Evolutionary conservation across 768 basidiomycete genomes (phyloP).

Genomic region (Podaxis sp.): DNA sequence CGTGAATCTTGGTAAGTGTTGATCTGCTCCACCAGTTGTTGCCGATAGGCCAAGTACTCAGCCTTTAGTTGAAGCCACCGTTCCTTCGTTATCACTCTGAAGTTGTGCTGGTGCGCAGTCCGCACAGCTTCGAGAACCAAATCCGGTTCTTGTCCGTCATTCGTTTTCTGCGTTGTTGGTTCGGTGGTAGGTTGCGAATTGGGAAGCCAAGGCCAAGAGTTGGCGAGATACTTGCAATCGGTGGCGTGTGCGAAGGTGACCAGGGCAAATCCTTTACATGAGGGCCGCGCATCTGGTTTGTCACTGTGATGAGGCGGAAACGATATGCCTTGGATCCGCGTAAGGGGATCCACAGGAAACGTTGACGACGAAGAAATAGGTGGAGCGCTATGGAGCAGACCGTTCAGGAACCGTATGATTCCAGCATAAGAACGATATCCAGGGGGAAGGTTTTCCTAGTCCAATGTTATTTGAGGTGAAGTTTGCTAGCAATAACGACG

Average conservation of each 20-base stretch:
- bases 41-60: constrained; percentile 68
- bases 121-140: constrained; percentile 1
- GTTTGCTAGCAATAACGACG: background rate
- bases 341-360: background rate
- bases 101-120: constrained; percentile 57
- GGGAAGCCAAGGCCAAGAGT: constrained; percentile 59
- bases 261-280: constrained; percentile 76
- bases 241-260: constrained; percentile 46
- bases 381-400: constrained; percentile 28
- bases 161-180: background rate
- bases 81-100: constrained; percentile 53
- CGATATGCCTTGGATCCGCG: constrained; percentile 48
- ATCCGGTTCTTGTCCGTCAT: background rate
- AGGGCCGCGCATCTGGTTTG: constrained; percentile 48
- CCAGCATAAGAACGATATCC: constrained; percentile 49
- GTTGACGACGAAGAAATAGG: background rate
- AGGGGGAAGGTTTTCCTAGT: constrained; percentile 69
- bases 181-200: constrained; percentile 16
- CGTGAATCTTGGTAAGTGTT: constrained; percentile 30
- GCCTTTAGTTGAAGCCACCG: constrained; percentile 64
- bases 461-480: background rate
- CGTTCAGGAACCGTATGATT: constrained; percentile 43
- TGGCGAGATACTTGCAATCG: constrained; percentile 41
- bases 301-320: constrained; percentile 68
- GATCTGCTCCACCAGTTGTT: constrained; percentile 48